A percentile compares a stretch with the other conserved stretches of the same genome.
Evolutionary conservation across 805 yeast genomes (phyloP).

Genomic region (Kluyveromyces dobzhanskii): DNA sequence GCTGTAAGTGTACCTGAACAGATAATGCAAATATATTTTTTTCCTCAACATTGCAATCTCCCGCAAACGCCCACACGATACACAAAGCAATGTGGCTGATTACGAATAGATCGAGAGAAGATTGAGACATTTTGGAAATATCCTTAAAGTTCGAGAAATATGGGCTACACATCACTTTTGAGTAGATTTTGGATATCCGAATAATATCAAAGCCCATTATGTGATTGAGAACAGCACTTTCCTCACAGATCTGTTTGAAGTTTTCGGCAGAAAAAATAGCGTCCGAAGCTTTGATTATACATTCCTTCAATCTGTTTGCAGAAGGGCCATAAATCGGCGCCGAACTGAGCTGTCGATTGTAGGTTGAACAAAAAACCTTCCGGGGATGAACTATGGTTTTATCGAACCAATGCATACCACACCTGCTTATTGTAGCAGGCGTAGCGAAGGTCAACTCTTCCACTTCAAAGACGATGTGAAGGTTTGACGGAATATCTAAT

Average conservation of each 20-base stretch:
- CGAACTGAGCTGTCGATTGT: background rate
- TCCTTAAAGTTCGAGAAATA: background rate
- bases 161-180: background rate
- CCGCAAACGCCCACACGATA: constrained; percentile 6
- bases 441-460: constrained; percentile 61
- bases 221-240: background rate
- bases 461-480: constrained; percentile 70
- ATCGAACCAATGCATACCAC: constrained; percentile 73
- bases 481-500: constrained; percentile 52
- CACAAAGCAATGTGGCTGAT: background rate
- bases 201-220: constrained; percentile 1
- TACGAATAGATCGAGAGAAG: background rate
- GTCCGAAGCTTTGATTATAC: background rate
- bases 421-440: constrained; percentile 86
- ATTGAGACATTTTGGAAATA: background rate
- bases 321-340: background rate
- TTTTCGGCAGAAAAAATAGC: background rate
- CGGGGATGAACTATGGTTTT: background rate
- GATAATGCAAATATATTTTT: background rate
- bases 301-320: background rate
- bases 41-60: constrained; percentile 5
- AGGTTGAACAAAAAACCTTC: constrained; percentile 3
- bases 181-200: background rate
- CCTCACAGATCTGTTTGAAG: background rate
- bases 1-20: background rate